Evolutionary conservation across 2,329 filamentous ascomycete species (phyloP).

Genomic region (Talaromyces sp.): DNA sequence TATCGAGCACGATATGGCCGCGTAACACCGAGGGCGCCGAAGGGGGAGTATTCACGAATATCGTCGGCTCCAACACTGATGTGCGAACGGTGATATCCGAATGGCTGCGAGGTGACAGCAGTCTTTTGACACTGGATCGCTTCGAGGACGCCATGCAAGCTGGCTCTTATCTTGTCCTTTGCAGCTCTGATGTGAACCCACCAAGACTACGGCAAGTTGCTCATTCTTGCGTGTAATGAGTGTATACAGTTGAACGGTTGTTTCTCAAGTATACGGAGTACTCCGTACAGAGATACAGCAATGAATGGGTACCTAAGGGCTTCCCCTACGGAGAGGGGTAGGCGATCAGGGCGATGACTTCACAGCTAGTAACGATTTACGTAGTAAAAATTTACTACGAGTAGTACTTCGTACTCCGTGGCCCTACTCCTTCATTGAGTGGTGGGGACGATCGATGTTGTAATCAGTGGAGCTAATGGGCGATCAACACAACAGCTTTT

Average conservation of each 20-base stretch:
- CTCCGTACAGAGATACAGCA: background rate
- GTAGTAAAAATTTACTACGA: background rate
- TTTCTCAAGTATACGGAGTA: background rate
- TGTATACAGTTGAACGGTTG: background rate
- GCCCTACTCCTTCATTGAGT: background rate
- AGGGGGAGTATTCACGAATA: slow-evolving; percentile 4
- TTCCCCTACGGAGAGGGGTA: background rate
- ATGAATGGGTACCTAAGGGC: background rate
- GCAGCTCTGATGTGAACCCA: background rate
- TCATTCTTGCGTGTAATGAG: background rate
- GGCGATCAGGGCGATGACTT: background rate
- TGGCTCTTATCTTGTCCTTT: background rate
- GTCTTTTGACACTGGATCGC: background rate
- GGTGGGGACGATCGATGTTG: background rate
- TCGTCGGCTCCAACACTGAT: slow-evolving; percentile 4
- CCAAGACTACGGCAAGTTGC: background rate
- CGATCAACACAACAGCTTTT: background rate
- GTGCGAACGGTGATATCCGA: background rate
- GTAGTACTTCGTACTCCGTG: background rate
- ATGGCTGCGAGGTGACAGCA: background rate
- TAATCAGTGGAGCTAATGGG: background rate
- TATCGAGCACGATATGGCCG: background rate
- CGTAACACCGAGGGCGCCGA: slow-evolving; percentile 7
- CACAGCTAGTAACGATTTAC: background rate
- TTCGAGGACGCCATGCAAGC: background rate